Conservation (phyloP, 345 rosid genomes). For the Theobroma cacao region DNA sequence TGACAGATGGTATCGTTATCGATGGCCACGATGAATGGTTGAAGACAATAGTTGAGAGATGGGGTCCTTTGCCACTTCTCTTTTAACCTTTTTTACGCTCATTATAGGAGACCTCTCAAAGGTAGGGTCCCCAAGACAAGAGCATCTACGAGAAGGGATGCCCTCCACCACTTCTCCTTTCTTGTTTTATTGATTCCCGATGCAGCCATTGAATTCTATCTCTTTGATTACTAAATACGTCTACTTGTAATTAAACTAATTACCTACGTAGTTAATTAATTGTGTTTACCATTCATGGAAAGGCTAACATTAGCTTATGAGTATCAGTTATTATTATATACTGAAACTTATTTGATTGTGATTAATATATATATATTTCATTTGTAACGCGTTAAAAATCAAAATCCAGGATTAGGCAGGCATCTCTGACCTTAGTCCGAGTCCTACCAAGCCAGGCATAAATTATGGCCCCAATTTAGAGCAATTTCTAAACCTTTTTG, state of each 20-base stretch:
- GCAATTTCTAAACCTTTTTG: not conserved
- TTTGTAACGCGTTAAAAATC: too few species aligned
- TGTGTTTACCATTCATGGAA: too few species aligned
- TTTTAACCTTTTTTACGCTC: not conserved
- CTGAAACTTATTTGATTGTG: too few species aligned
- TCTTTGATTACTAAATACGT: too few species aligned
- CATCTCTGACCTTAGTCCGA: not conserved
- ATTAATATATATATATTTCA: too few species aligned
- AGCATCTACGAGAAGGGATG: not conserved
- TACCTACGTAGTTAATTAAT: too few species aligned
- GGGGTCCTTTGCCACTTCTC: not conserved
- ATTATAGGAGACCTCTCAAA: not conserved
- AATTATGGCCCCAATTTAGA: not conserved
- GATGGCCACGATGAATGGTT: conserved; percentile 10
- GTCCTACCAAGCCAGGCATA: not conserved
- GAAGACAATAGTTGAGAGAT: not conserved
- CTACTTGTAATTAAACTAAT: too few species aligned
- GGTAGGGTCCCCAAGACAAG: not conserved
- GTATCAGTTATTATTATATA: too few species aligned
- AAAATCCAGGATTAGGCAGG: not conserved
- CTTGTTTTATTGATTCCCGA: not conserved
- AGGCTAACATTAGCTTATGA: too few species aligned
- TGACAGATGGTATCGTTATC: conserved; percentile 10
- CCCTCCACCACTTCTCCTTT: not conserved
- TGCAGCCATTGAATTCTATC: too few species aligned